phyloP scores from a whole-genome alignment of 192 early-diverging fungal genomes.

The Funneliformis mosseae region DNA sequence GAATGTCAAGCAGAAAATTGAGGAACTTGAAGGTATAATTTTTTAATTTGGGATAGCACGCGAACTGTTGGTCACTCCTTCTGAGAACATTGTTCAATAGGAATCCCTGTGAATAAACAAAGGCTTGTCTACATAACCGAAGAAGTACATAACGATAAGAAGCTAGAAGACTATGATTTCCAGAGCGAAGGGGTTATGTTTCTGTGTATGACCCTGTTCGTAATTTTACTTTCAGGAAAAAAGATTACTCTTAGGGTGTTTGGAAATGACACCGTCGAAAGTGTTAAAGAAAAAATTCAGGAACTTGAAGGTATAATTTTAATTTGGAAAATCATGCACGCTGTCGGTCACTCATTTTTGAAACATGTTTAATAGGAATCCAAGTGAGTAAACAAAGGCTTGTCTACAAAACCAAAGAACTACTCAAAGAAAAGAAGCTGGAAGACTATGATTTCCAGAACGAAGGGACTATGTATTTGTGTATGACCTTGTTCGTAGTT shows the following conservation, averaged over 20 bases:
- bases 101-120: neutral
- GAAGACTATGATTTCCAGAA: neutral
- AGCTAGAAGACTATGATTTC: neutral
- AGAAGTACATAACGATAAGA: neutral
- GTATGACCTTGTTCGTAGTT: constrained; percentile 43
- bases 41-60: neutral
- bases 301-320: neutral
- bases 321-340: neutral
- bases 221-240: constrained; percentile 79
- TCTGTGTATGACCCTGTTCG: constrained; percentile 37
- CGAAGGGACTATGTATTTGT: neutral
- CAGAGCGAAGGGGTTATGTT: neutral
- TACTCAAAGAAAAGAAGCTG: neutral
- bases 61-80: neutral
- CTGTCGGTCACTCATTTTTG: neutral
- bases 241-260: constrained; percentile 87
- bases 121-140: neutral
- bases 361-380: constrained; percentile 1
- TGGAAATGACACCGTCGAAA: constrained; percentile 71
- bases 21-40: constrained; percentile 28
- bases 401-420: neutral
- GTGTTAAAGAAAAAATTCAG: constrained; percentile 76
- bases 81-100: neutral
- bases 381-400: neutral
- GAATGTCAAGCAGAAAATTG: constrained; percentile 75